A percentile compares a stretch with the other conserved stretches of the same genome.
Conservation (phyloP, 108 stramenopile species). For the Epithemia pelagica region DNA sequence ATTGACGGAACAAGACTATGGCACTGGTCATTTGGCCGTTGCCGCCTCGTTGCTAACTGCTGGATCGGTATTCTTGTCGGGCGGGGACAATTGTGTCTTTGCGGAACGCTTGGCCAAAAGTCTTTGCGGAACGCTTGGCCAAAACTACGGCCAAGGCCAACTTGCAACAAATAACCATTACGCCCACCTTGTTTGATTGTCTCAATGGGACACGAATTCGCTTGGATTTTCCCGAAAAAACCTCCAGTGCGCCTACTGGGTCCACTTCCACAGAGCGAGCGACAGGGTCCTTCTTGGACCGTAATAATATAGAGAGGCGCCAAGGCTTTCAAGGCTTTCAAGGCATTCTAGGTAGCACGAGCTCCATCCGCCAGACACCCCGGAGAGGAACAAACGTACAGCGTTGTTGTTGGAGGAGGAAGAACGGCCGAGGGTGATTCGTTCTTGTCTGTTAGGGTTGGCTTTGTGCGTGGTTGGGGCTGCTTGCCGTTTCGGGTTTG, state of each 20-base stretch:
- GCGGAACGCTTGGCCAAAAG: too few species aligned
- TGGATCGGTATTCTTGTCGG: not conserved
- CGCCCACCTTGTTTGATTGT: too few species aligned
- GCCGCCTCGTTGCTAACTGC: not conserved
- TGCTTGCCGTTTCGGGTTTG: not conserved
- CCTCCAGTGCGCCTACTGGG: too few species aligned
- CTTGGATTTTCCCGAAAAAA: too few species aligned
- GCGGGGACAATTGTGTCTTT: constrained; percentile 4
- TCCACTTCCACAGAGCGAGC: constrained; percentile 40
- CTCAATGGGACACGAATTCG: too few species aligned
- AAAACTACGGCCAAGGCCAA: too few species aligned
- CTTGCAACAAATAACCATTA: too few species aligned
- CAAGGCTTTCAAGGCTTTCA: constrained; percentile 23
- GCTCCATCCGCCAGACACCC: constrained; percentile 28
- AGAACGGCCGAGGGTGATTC: too few species aligned
- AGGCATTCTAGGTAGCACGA: constrained; percentile 2
- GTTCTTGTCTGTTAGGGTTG: too few species aligned
- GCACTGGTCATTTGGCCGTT: not conserved
- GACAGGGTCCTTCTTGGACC: constrained; percentile 33
- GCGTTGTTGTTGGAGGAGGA: not conserved
- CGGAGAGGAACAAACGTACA: constrained; percentile 21
- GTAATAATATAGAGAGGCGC: constrained; percentile 25
- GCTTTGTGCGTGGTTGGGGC: too few species aligned
- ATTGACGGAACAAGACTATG: constrained; percentile 8
- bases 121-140: too few species aligned